phyloP scores from a whole-genome alignment of 257 asterid genomes.

The Hygrophila difformis region DNA sequence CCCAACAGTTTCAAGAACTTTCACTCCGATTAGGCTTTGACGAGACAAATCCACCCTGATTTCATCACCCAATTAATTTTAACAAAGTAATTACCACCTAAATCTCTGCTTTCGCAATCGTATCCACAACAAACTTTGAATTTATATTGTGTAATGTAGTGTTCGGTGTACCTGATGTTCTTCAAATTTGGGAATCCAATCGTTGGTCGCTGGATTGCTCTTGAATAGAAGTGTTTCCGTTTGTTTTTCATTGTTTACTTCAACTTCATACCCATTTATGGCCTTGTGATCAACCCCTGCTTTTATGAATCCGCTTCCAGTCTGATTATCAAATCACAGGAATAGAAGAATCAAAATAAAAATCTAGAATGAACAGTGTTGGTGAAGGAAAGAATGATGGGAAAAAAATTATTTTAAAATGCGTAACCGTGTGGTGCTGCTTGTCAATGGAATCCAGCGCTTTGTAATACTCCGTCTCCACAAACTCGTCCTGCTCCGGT shows the following conservation, averaged over 20 bases:
- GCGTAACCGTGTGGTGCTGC: slow-evolving; percentile 35
- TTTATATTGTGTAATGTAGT: neutral
- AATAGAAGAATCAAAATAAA: neutral
- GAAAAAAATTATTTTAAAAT: too few species aligned
- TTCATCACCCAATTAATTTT: too few species aligned
- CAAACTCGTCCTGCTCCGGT: slow-evolving; percentile 29
- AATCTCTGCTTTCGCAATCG: too few species aligned
- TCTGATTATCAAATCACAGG: slow-evolving; percentile 16
- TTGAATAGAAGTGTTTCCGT: slow-evolving; percentile 15
- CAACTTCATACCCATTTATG: slow-evolving; percentile 17
- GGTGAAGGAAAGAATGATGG: neutral
- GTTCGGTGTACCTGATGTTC: slow-evolving; percentile 27
- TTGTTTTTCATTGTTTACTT: neutral
- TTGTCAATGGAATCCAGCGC: slow-evolving; percentile 34
- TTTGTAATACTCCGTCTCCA: slow-evolving; percentile 33
- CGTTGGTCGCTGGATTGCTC: slow-evolving; percentile 38
- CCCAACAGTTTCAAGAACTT: too few species aligned
- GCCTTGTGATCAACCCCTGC: slow-evolving; percentile 4
- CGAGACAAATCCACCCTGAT: slow-evolving; percentile 21
- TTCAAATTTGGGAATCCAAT: slow-evolving; percentile 32
- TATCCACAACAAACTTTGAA: neutral
- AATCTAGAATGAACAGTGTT: neutral
- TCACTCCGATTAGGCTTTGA: slow-evolving; percentile 38
- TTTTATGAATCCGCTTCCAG: slow-evolving; percentile 41
- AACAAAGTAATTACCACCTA: too few species aligned